Evolutionary conservation across 169 alveolate species (phyloP).

Genomic region (Babesia gibsoni): DNA sequence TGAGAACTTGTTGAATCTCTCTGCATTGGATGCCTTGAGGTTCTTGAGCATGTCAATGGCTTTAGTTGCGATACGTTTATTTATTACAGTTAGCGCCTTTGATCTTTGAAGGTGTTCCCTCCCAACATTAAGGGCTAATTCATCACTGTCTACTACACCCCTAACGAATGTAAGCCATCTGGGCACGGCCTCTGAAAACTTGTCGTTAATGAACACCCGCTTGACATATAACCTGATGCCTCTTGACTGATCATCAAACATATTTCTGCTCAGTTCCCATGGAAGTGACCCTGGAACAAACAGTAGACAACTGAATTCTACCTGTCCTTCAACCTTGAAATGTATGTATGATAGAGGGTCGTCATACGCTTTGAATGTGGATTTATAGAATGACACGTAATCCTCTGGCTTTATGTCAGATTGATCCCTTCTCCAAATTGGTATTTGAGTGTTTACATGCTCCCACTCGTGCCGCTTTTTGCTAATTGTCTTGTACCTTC

Average conservation of each 20-base stretch:
- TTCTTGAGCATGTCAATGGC: slow-evolving; percentile 89
- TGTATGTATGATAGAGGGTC: slow-evolving; percentile 97
- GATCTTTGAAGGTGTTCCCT: slow-evolving; percentile 94
- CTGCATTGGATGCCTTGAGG: slow-evolving; percentile 76
- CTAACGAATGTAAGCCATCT: slow-evolving; percentile 92
- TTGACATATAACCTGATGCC: slow-evolving; percentile 94
- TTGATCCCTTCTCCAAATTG: slow-evolving; percentile 93
- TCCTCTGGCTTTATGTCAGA: slow-evolving; percentile 91
- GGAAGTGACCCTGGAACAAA: slow-evolving; percentile 92
- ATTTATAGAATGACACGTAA: slow-evolving; percentile 90
- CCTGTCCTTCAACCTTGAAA: slow-evolving; percentile 98
- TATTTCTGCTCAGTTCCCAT: slow-evolving; percentile 79
- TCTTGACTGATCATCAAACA: slow-evolving; percentile 93
- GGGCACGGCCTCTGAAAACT: slow-evolving; percentile 93
- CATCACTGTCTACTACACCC: slow-evolving; percentile 98
- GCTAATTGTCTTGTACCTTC: slow-evolving; percentile 78
- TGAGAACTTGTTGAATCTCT: slow-evolving; percentile 88
- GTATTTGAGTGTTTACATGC: slow-evolving; percentile 91
- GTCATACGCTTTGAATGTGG: slow-evolving; percentile 92
- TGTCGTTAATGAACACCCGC: slow-evolving; percentile 96
- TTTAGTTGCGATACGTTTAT: slow-evolving; percentile 91
- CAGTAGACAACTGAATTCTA: slow-evolving; percentile 94
- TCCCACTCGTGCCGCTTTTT: slow-evolving; percentile 84
- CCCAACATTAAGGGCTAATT: slow-evolving; percentile 95
- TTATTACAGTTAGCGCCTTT: slow-evolving; percentile 90